A percentile compares a stretch with the other conserved stretches of the same genome.
Evolutionary conservation across 192 early-diverging fungal genomes (phyloP).

Genomic region (Allomyces javanicus): DNA sequence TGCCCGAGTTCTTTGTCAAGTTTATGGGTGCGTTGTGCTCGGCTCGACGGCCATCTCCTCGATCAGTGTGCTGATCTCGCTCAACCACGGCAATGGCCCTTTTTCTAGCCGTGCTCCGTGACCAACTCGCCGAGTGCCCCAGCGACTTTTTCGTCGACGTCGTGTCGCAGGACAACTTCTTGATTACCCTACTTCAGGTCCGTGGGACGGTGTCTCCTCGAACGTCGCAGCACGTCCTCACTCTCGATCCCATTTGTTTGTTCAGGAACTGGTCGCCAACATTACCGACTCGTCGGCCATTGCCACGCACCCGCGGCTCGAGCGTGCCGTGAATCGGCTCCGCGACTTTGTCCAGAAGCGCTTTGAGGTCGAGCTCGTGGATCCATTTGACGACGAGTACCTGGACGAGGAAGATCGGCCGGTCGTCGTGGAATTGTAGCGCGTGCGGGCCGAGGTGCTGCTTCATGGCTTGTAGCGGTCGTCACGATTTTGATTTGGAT

Average conservation of each 20-base stretch:
- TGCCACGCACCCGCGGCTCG: slow-evolving; percentile 15
- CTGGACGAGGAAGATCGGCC: no score
- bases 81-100: background rate
- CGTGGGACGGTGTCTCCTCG: background rate
- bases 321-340: slow-evolving; percentile 22
- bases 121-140: slow-evolving; percentile 48
- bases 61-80: slow-evolving; percentile 14
- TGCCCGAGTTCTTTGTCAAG: slow-evolving; percentile 24
- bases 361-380: slow-evolving; percentile 14
- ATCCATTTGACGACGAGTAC: no score
- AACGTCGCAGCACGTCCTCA: slow-evolving; percentile 7
- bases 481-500: no score
- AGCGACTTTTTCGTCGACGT: slow-evolving; percentile 49
- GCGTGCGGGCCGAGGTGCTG: no score
- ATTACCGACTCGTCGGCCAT: slow-evolving; percentile 7
- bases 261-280: slow-evolving; percentile 14
- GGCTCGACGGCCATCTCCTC: slow-evolving; percentile 3
- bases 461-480: no score
- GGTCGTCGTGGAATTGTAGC: no score
- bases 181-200: slow-evolving; percentile 26
- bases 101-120: slow-evolving; percentile 22
- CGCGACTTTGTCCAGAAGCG: slow-evolving; percentile 25
- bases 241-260: slow-evolving; percentile 11
- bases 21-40: slow-evolving; percentile 23
- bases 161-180: slow-evolving; percentile 41